Conservation (phyloP, 2,329 filamentous ascomycete species). For the Phialophora expanda region DNA sequence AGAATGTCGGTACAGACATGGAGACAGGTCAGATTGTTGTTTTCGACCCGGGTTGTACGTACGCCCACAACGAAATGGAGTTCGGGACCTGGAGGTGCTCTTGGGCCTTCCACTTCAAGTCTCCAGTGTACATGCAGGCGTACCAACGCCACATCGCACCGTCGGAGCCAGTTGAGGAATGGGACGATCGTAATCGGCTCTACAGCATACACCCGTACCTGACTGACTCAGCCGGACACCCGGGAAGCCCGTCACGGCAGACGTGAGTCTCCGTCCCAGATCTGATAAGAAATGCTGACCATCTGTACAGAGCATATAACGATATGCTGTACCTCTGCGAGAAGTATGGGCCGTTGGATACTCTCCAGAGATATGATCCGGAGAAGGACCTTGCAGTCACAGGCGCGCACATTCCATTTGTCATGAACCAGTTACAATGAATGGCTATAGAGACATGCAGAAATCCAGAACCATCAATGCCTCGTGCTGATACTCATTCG, state of each 20-base stretch:
- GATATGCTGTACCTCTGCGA: slow-evolving; percentile 48
- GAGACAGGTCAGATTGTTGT: slow-evolving; percentile 5
- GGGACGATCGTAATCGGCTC: slow-evolving; percentile 39
- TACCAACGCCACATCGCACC: slow-evolving; percentile 38
- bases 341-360: slow-evolving; percentile 45
- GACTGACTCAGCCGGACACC: slow-evolving; percentile 39
- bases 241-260: slow-evolving; percentile 38
- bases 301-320: slow-evolving; percentile 43
- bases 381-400: slow-evolving; percentile 41
- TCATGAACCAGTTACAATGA: slow-evolving; percentile 19
- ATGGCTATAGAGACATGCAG: background rate
- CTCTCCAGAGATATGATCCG: slow-evolving; percentile 43
- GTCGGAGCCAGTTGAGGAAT: slow-evolving; percentile 39
- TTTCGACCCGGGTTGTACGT: slow-evolving; percentile 14
- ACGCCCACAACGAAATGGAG: slow-evolving; percentile 29
- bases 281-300: background rate
- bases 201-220: slow-evolving; percentile 41
- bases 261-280: slow-evolving; percentile 36
- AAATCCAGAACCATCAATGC: background rate
- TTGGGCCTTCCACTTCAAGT: slow-evolving; percentile 36
- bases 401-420: slow-evolving; percentile 29
- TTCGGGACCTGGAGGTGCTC: slow-evolving; percentile 39
- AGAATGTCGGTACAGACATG: slow-evolving; percentile 13
- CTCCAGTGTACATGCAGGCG: slow-evolving; percentile 30
- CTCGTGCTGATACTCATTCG: background rate